Base-by-base conservation (phyloP, 2,329 filamentous ascomycete genomes). In the Neoascochyta sp. region DNA sequence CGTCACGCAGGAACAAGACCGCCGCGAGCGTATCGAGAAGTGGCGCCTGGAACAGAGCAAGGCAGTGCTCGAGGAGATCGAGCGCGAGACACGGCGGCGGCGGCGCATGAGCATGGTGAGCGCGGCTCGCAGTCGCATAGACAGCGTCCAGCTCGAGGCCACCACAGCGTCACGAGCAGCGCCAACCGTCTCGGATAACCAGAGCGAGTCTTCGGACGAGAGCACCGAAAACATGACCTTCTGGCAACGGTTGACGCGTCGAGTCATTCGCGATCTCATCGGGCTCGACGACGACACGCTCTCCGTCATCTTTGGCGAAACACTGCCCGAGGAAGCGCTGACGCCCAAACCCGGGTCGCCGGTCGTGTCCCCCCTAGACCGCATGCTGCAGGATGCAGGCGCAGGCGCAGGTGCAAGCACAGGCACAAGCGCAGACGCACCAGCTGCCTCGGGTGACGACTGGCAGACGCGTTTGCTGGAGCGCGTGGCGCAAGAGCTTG, bases 31-130 rank as follows among this genome's bases (percentile, higher is more conserved):
- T 38, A 94, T 98, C 55, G 90, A 96, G 63, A 76, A 78, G 29
- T 98, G 92, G 92, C 78, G 89, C 33, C 66, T 93, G 54, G 90
- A 96, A 54, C 89, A 98, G 60, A 95, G 88, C 60, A 78, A 78
- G 36, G 79, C 86, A 8, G 69, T 98, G 16, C 62, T 95, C 18
- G 85, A 94, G 33, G 87, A 95, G 63, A 89, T 96, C 26, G 85
- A 93, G 62, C 82, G 78, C 40, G 87, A 95, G 64, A 94, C 88
- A 4, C 73, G 78, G 32, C 52, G 69, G 24, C 74, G 83, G 35
- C 76, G 83, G 35, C 73, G 81, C 17, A 75, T 78, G 58, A 81
- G 78, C 6, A 69, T 78, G 46, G 69, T 69, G 24, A 78, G 74
- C 38, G 58, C 62, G 38, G 57, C 50, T 22, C 57, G 58, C 33